Conservation (phyloP, 345 rosid species). For the Pelargonium nanum region DNA sequence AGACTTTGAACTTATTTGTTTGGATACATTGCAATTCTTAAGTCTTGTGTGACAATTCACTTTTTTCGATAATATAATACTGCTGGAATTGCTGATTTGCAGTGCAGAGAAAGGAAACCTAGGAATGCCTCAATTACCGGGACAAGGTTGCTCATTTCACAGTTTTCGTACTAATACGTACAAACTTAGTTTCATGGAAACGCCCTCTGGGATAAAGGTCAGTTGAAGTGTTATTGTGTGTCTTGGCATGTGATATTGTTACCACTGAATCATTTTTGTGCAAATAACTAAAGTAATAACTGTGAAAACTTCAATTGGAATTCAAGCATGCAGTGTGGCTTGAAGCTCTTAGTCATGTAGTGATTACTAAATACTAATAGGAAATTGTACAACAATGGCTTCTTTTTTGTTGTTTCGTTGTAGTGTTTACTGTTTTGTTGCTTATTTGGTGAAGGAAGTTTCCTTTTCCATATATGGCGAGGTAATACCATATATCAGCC, state of each 20-base stretch:
- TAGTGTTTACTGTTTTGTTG: too few relatives aligned
- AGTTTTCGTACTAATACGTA: constrained; percentile 87
- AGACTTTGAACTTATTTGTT: background rate
- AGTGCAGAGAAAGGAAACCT: constrained; percentile 71
- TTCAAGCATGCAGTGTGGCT: background rate
- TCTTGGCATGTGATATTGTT: constrained; percentile 1
- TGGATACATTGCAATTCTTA: too few relatives aligned
- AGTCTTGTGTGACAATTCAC: too few relatives aligned
- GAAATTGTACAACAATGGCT: too few relatives aligned
- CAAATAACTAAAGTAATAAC: background rate
- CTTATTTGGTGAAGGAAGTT: too few relatives aligned
- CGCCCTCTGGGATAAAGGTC: constrained; percentile 92
- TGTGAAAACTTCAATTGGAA: background rate
- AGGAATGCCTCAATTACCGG: constrained; percentile 84
- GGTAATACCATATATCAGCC: too few relatives aligned
- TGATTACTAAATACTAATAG: too few relatives aligned
- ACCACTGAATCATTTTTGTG: background rate
- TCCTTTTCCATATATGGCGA: too few relatives aligned
- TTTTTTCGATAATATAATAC: background rate
- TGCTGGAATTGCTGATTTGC: constrained; percentile 5
- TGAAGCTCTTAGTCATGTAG: background rate
- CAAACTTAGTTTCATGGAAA: constrained; percentile 94
- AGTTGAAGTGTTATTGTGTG: background rate
- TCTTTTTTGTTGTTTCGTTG: too few relatives aligned
- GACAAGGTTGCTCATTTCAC: constrained; percentile 93